Base-by-base conservation (phyloP, 176 grass and related monocot species). In the Eremochloa ophiuroides region DNA sequence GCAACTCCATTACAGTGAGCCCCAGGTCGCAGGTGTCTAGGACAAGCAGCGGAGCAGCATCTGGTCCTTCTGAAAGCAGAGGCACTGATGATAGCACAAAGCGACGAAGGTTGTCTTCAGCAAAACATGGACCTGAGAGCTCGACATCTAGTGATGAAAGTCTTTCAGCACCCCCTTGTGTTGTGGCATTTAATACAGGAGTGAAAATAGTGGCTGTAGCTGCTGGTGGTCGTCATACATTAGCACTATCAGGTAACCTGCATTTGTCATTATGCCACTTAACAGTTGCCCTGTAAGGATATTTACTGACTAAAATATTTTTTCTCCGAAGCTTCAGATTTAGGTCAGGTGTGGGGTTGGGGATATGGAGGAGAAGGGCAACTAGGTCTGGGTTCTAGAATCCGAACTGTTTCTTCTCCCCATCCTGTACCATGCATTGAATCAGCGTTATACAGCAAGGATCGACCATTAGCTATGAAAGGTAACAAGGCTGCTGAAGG, bases 301-400 rank as follows among this genome's bases (percentile, higher is more conserved):
- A 37, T 85, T 79, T 79, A 56, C 72, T 66, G 61, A 68, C 70
- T 41, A 88, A 31, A 51, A 69, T 25, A 71, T 40, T 62, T 71
- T 86, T 82, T 85, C 62, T 83, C 2, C 47, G 53, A 90, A 94
- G 61, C 74, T 92, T 93, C 97, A 99, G 97, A 96, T 87, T 75
- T 87, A 66, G 93, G 97, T 83, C 97, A 96, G 37, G 93, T 99
- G 59, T 99, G 97, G 97, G 97, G 97, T 87, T 99, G 97, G 97
- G 97, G 97, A 37, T 99, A 99, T 85, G 97, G 97, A 90, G 97
- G 93, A 59, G 97, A 99, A 90, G 97, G 97, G 22, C 97, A 99
- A 79, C 80, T 99, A 80, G 97, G 97, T 79, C 87, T 99, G 58
- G 97, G 97, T 86, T 93, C 93, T 86, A 82, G 93, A 77, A 96